Conservation (phyloP, 225 moss, liverwort and hornwort genomes). For the Marchantia paleacea region DNA sequence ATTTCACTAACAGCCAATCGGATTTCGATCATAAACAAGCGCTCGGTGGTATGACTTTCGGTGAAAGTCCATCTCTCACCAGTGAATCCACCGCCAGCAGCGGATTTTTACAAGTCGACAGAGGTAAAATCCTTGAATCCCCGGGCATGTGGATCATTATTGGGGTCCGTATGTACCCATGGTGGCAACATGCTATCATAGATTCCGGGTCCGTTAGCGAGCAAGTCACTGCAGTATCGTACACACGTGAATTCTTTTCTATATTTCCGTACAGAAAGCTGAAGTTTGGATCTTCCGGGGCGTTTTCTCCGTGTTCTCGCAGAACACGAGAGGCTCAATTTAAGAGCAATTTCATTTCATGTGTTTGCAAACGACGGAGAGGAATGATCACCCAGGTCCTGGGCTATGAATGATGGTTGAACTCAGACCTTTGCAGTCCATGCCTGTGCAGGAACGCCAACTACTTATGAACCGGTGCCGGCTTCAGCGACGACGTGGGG, state of each 20-base stretch:
- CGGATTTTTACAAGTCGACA: constrained; percentile 33
- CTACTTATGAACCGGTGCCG: constrained; percentile 27
- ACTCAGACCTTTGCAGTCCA: background rate
- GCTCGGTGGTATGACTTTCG: constrained; percentile 26
- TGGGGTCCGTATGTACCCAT: too few species aligned
- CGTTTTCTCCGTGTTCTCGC: background rate
- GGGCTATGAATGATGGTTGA: background rate
- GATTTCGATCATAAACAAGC: constrained; percentile 38
- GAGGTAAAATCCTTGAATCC: constrained; percentile 15
- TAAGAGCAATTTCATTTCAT: too few species aligned
- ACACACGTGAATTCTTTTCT: too few species aligned
- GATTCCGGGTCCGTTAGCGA: too few species aligned
- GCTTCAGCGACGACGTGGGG: constrained; percentile 25
- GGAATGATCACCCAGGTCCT: too few species aligned
- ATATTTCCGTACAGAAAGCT: background rate
- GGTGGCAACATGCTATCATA: too few species aligned
- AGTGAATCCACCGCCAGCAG: constrained; percentile 48
- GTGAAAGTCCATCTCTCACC: constrained; percentile 39
- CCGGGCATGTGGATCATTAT: too few species aligned
- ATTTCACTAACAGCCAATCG: constrained; percentile 34
- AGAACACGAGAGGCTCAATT: too few species aligned
- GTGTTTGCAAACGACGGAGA: too few species aligned
- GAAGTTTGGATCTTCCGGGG: background rate
- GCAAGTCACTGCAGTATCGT: too few species aligned
- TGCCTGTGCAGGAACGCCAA: constrained; percentile 27